Evolutionary conservation across 768 basidiomycete species (phyloP).

Genomic region (Boletus barrowsii): DNA sequence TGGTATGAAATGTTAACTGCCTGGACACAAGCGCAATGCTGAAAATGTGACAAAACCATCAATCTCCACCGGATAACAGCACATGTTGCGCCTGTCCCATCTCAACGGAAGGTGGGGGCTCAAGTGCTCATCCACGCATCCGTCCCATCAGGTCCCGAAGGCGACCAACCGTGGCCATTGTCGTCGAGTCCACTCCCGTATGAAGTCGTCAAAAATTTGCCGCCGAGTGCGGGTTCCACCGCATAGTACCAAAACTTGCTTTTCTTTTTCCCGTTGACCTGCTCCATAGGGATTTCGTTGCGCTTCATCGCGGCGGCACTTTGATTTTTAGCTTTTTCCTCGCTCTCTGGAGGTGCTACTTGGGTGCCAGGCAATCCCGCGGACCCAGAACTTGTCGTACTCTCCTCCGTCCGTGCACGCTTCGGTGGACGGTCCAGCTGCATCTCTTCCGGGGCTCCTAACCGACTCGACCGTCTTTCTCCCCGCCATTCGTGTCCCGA

Average conservation of each 20-base stretch:
- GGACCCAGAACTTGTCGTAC: constrained; percentile 52
- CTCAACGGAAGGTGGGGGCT: constrained; percentile 12
- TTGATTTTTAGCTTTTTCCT: constrained; percentile 47
- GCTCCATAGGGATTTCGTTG: constrained; percentile 70
- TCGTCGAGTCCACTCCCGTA: constrained; percentile 23
- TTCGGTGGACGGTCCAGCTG: constrained; percentile 56
- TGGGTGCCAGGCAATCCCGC: constrained; percentile 30
- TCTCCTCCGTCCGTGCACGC: constrained; percentile 77
- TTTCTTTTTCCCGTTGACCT: constrained; percentile 75
- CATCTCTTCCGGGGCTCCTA: constrained; percentile 54
- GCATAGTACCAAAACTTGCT: constrained; percentile 91
- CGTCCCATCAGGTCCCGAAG: constrained; percentile 14
- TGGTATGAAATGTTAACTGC: constrained; percentile 28
- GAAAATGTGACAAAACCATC: constrained; percentile 3
- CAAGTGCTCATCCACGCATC: constrained; percentile 15
- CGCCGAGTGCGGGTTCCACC: constrained; percentile 53
- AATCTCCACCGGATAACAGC: constrained; percentile 12
- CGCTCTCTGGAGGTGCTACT: constrained; percentile 26
- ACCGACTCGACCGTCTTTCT: constrained; percentile 67
- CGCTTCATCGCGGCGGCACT: constrained; percentile 69
- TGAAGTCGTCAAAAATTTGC: constrained; percentile 12
- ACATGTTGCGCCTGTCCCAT: constrained; percentile 12
- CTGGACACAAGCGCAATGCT: constrained; percentile 8
- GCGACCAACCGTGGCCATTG: constrained; percentile 7
- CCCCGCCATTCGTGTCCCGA: constrained; percentile 64